Base-by-base conservation (phyloP, 768 basidiomycete species). In the Macrocybe gigantea region DNA sequence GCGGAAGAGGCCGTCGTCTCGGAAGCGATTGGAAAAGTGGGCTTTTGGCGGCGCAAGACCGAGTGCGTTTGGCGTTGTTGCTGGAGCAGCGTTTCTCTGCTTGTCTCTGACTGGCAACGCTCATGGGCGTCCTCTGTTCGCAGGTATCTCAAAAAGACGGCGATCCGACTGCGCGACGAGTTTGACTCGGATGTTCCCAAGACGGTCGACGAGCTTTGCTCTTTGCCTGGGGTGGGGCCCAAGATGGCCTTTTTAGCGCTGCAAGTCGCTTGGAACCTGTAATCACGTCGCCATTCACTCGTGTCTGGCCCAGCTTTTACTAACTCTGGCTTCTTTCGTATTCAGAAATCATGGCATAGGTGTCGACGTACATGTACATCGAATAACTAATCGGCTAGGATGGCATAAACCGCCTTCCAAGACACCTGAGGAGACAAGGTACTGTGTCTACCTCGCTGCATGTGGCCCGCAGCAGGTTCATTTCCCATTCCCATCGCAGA, bases 281-380 rank as follows among this genome's bases (percentile, higher is more conserved):
- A 57, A 47, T 83, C 60, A 9, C 10, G 13, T 22, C 30, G 43
- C 15, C n/a, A 6, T 8, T 14, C 8, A 10, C 22, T 32, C 6
- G 10, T 39, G 12, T n/a, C 6, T 11, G 13, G 12, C 12, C 41
- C 31, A 15, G 10, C 9, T 10, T 15, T 15, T 29, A 12, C 10
- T 34, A 41, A 38, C 31, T 11, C 33, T 43, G 36, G 45, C 39
- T 36, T 22, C 31, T n/a, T 41, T 33, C 6, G 8, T 44, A n/a
- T 44, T 5, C 58, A 92, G 88, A 40, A 91, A 93, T 56, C 72
- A 77, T 22, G 95, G 95, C 1, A 95, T 97, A 33, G 95, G 94
- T 0, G 95, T 98, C 0, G 95, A 99, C 56, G 88, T 92, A 0
- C 95, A 99, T 62, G 93, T 97, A 6, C 93, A 97, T 56, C 74